Percentiles rank a stretch among this genome's conserved stretches.
Evolutionary conservation across 805 yeast species (phyloP).

Genomic region (Pichia cephalocereana): DNA sequence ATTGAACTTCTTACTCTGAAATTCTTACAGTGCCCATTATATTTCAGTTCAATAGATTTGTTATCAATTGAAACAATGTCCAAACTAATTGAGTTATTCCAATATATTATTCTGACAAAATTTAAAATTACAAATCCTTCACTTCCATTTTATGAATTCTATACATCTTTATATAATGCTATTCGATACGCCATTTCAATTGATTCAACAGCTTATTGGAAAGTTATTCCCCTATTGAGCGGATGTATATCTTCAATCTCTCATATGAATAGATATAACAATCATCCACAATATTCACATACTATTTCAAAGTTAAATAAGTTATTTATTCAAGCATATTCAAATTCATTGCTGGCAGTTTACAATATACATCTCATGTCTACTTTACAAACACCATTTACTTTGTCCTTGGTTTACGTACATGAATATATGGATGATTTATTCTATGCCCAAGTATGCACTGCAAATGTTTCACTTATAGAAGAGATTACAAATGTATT

Average conservation of each 20-base stretch:
- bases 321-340: background rate
- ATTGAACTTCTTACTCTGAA: constrained; percentile 34
- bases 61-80: constrained; percentile 27
- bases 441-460: background rate
- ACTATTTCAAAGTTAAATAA: constrained; percentile 11
- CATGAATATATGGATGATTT: background rate
- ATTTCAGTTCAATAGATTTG: constrained; percentile 15
- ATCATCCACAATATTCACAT: constrained; percentile 19
- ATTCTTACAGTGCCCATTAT: constrained; percentile 36
- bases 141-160: constrained; percentile 35
- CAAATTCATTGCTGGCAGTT: background rate
- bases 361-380: background rate
- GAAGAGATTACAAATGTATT: constrained; percentile 10
- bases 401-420: background rate
- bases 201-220: constrained; percentile 29
- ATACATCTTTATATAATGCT: constrained; percentile 16
- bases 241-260: constrained; percentile 35
- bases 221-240: constrained; percentile 36
- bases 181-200: background rate
- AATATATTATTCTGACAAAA: constrained; percentile 36
- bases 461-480: constrained; percentile 11
- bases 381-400: background rate
- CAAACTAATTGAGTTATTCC: constrained; percentile 39
- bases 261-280: constrained; percentile 16
- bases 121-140: constrained; percentile 40